These are phyloP conservation scores for Colletotrichum incanum DNA, from an alignment of 2,329 filamentous ascomycete species.

Conservation along the genomic window DNA sequence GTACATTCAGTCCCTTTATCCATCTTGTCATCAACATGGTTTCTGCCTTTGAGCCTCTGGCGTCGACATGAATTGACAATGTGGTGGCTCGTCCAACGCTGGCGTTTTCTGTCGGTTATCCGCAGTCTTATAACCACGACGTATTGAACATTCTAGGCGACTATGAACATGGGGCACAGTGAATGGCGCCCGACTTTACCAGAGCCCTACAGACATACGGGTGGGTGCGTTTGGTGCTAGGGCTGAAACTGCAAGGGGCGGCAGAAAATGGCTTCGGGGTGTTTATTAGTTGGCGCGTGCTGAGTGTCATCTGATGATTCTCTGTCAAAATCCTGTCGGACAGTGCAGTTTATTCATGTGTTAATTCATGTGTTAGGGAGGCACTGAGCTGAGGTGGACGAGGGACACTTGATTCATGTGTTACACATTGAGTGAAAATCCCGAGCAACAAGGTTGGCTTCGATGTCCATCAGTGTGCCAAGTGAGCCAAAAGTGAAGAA, in stretches of 20 bases:
- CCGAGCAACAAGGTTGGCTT: background rate
- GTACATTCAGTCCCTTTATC: too few species aligned
- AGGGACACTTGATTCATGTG: background rate
- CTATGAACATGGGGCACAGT: too few species aligned
- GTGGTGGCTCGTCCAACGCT: too few species aligned
- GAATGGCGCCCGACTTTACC: too few species aligned
- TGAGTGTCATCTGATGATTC: background rate
- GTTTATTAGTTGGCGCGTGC: background rate
- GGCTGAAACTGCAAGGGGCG: slow-evolving; percentile 11
- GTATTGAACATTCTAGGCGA: too few species aligned
- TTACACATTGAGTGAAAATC: background rate
- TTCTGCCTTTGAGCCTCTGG: too few species aligned
- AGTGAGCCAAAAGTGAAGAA: background rate
- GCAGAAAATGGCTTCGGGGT: background rate
- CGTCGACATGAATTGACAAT: too few species aligned
- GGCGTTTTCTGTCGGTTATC: too few species aligned
- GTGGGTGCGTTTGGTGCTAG: slow-evolving; percentile 6
- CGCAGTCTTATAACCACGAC: too few species aligned
- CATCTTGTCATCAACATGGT: too few species aligned
- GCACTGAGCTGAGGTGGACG: background rate
- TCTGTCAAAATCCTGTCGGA: background rate
- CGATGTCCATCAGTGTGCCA: background rate
- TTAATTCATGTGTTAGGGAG: too few species aligned
- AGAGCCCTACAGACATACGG: too few species aligned
- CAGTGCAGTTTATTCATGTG: slow-evolving; percentile 10